Evolutionary conservation across 2,329 filamentous ascomycete species (phyloP), one percentile per base, ranked within the genome.

Genomic region (Stagonosporopsis chrysanthemi): DNA sequence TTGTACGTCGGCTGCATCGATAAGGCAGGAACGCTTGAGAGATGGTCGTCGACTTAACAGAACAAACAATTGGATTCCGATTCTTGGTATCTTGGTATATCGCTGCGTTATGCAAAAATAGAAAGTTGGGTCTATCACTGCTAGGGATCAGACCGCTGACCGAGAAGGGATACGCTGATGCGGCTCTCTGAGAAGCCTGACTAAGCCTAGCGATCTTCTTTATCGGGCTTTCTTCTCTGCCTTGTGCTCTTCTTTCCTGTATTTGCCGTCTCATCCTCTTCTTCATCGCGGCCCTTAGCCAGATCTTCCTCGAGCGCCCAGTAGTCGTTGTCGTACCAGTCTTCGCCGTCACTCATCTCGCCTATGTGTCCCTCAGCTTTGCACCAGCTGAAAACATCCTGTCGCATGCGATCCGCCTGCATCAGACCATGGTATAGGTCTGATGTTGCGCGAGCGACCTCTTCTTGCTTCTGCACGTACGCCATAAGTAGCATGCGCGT

Each of bases 321-420:
- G 77, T 91, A 89, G 50, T 91, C 88, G 69, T 85, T 86, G 75
- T 96, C 91, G 71, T 92, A 93, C 90, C 90, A 96, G 73, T 96
- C 91, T 79, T 96, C 91, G 11, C 90, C 90, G 72, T 96, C 91
- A 47, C 89, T 92, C 88, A 95, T 88, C 74, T 93, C 90, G 46
- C 87, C 85, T 15, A 87, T 75, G 70, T 94, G 91, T 22, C 84
- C 90, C 77, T 94, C 91, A 1, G 91, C 88, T 72, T 92, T 91
- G 64, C 88, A 84, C 88, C 90, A 92, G 64, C 86, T 84, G 71
- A 89, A 83, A 3, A 95, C 90, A 19, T 87, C 84, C 66, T 86
- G 86, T 26, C 91, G 84, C 74, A 90, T 83, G 41, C 90, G 84
- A 65, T 94, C 88, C 1, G 90, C 90, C 66, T 85, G 85, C 60